Percentiles rank a stretch among this genome's conserved stretches.
These are phyloP conservation scores for Ochetophila trinervis DNA, from an alignment of 306 rosid species.

Conservation along the genomic window DNA sequence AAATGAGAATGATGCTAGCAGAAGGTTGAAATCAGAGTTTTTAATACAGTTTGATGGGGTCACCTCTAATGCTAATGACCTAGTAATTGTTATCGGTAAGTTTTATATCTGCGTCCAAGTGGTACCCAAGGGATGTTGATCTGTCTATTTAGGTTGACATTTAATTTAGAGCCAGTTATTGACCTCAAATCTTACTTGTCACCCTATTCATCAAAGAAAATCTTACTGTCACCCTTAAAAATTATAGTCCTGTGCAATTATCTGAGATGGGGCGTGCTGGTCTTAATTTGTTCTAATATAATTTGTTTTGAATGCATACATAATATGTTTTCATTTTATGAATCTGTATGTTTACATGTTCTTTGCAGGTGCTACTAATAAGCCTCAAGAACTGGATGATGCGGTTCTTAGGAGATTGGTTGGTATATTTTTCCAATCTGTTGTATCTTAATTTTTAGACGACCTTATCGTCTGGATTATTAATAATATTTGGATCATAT, in stretches of 20 bases:
- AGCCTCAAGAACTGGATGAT: slow-evolving; percentile 97
- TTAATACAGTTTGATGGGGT: slow-evolving; percentile 98
- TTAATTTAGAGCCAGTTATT: not conserved
- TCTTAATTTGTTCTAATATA: slow-evolving; percentile 2
- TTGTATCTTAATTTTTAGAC: slow-evolving; percentile 14
- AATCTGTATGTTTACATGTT: slow-evolving; percentile 20
- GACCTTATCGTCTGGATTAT: not conserved
- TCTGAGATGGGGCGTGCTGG: not conserved
- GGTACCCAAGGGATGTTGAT: slow-evolving; percentile 18
- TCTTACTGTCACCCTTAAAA: not conserved
- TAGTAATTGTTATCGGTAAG: slow-evolving; percentile 92
- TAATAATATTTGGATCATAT: not conserved
- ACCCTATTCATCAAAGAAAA: no score
- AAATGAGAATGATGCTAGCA: slow-evolving; percentile 88
- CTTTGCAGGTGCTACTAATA: slow-evolving; percentile 86
- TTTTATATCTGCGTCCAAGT: slow-evolving; percentile 10
- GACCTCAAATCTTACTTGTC: not conserved
- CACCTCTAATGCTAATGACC: slow-evolving; percentile 79
- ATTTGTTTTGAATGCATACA: slow-evolving; percentile 6
- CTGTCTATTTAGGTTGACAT: slow-evolving; percentile 4
- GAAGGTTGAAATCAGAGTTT: slow-evolving; percentile 94
- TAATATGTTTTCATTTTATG: slow-evolving; percentile 7
- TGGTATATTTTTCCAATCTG: slow-evolving; percentile 17
- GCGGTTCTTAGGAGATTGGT: slow-evolving; percentile 98
- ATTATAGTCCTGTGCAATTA: not conserved